Conservation (phyloP, 257 asterid genomes). For the Solanum medicagineum region DNA sequence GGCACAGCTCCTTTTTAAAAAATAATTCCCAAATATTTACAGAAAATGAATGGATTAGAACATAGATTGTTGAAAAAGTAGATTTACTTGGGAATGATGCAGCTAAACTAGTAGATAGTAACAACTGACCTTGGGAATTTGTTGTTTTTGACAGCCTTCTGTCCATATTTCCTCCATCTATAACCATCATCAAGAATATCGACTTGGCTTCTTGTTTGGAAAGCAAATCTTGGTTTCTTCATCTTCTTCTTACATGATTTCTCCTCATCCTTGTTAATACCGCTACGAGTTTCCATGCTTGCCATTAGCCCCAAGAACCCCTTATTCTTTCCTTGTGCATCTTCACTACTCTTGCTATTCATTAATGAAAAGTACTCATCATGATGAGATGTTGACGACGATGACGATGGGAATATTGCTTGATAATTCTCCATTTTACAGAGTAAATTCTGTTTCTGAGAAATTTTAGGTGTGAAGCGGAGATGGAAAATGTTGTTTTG, state of each 20-base stretch:
- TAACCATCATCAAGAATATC: slow-evolving; percentile 14
- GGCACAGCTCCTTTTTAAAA: neutral
- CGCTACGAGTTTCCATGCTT: neutral
- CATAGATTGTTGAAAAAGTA: neutral
- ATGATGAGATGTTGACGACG: neutral
- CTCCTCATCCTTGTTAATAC: neutral
- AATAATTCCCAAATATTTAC: neutral
- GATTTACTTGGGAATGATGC: too few species aligned
- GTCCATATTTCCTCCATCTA: slow-evolving; percentile 16
- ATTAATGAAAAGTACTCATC: neutral
- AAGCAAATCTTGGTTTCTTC: neutral
- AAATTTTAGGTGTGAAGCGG: neutral
- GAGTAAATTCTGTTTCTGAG: neutral
- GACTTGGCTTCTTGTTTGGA: slow-evolving; percentile 11
- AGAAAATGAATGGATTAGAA: neutral
- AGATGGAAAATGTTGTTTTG: neutral
- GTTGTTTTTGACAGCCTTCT: slow-evolving; percentile 11
- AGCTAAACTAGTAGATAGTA: too few species aligned
- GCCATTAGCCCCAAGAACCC: neutral
- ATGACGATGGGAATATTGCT: neutral
- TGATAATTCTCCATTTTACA: neutral
- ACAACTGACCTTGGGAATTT: slow-evolving; percentile 5
- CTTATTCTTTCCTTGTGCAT: neutral
- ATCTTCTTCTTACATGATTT: neutral
- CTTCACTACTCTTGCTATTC: neutral